Conservation (phyloP, 768 basidiomycete species). For the Kwoniella dejecticola region DNA sequence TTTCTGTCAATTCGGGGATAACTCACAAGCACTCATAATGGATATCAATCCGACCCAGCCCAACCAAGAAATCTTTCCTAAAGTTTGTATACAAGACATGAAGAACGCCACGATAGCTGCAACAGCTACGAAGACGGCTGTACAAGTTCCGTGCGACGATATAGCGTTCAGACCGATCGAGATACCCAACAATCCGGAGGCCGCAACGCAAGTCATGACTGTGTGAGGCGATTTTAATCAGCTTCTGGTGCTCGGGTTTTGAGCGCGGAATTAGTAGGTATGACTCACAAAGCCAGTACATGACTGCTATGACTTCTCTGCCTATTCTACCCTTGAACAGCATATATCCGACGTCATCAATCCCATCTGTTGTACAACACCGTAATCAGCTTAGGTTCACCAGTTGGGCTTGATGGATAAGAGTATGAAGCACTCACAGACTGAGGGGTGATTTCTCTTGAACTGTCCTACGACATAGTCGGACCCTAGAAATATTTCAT, state of each 20-base stretch:
- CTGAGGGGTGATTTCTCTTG: constrained; percentile 46
- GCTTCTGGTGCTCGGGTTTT: neutral
- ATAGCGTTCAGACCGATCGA: constrained; percentile 54
- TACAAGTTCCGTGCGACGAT: constrained; percentile 54
- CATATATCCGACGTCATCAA: constrained; percentile 15
- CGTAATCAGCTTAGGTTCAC: neutral
- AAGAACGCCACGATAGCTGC: constrained; percentile 40
- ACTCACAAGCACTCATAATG: constrained; percentile 17
- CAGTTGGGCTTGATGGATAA: no score
- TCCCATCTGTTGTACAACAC: neutral
- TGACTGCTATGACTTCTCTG: constrained; percentile 25
- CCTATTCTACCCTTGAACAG: constrained; percentile 12
- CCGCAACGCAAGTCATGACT: constrained; percentile 31
- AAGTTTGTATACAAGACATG: constrained; percentile 47
- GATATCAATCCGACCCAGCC: constrained; percentile 33
- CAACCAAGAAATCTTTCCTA: constrained; percentile 51
- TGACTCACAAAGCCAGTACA: constrained; percentile 32
- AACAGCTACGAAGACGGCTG: constrained; percentile 54
- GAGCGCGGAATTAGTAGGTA: neutral
- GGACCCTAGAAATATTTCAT: constrained; percentile 19
- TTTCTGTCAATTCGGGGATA: neutral
- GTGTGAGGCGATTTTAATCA: neutral
- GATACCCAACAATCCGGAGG: constrained; percentile 45
- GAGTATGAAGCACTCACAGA: constrained; percentile 15
- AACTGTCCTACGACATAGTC: constrained; percentile 44